Conservation (phyloP, 257 asterid genomes). For the Solanum okadae region DNA sequence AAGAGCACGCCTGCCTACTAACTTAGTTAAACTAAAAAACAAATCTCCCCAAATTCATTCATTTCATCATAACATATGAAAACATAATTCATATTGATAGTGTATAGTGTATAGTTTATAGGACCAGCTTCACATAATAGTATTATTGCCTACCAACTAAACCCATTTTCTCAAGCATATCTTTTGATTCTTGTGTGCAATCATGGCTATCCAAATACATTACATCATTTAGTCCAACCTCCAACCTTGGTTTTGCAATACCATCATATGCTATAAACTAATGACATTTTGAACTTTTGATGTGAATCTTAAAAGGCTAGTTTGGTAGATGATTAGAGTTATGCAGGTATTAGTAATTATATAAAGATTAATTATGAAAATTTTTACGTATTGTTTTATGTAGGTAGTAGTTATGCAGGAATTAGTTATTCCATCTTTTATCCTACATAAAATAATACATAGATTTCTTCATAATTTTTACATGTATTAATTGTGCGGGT, state of each 20-base stretch:
- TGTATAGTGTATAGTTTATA: background rate
- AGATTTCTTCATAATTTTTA: background rate
- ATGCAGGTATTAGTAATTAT: too few relatives aligned
- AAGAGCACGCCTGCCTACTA: background rate
- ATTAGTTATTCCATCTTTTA: background rate
- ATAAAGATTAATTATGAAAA: too few relatives aligned
- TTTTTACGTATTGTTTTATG: too few relatives aligned
- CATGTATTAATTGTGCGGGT: background rate
- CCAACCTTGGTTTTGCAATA: background rate
- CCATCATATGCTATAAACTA: background rate
- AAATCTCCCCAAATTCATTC: background rate
- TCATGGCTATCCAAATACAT: background rate
- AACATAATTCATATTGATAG: background rate
- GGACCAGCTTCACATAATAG: background rate
- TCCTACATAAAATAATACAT: background rate
- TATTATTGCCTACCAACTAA: background rate
- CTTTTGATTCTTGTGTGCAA: background rate
- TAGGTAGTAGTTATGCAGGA: background rate
- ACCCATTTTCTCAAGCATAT: background rate
- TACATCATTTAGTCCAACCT: background rate
- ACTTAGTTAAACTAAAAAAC: background rate
- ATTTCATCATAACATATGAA: background rate
- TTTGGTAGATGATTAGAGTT: background rate
- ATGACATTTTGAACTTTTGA: background rate
- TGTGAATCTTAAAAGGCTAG: background rate